These are phyloP conservation scores for Hyaloperonospora brassicae DNA, from an alignment of 352 stramenopile genomes.

Conservation along the genomic window DNA sequence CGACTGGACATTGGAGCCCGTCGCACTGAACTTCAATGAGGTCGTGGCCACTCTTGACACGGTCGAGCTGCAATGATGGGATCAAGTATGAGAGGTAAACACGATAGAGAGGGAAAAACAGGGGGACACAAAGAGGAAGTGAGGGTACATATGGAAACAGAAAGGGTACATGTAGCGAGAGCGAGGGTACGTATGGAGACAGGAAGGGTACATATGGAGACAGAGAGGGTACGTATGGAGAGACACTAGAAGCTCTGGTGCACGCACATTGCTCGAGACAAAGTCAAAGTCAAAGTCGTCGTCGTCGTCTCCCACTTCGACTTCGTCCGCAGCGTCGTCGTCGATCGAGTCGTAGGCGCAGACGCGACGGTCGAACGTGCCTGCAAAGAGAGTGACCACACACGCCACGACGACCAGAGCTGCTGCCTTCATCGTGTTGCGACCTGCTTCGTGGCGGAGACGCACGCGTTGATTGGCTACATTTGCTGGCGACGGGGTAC, in stretches of 20 bases:
- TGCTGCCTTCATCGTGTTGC: constrained; percentile 18
- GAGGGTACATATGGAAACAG: neutral
- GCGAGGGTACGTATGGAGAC: too few relatives aligned
- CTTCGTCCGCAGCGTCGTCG: constrained; percentile 21
- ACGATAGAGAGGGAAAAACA: neutral
- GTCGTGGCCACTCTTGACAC: neutral
- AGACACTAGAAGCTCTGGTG: too few relatives aligned
- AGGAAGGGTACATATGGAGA: too few relatives aligned
- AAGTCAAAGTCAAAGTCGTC: constrained; percentile 30
- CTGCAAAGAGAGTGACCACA: constrained; percentile 2
- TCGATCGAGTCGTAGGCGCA: constrained; percentile 15
- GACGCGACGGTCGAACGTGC: neutral
- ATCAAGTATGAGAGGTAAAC: neutral
- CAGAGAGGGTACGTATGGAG: neutral
- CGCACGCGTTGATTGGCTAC: constrained; percentile 6
- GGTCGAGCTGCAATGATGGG: constrained; percentile 14
- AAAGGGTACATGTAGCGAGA: too few relatives aligned
- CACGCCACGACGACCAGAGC: constrained; percentile 11
- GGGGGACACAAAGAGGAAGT: too few relatives aligned
- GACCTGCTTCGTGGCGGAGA: neutral
- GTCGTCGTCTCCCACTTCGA: constrained; percentile 23
- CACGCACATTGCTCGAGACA: constrained; percentile 23
- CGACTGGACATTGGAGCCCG: constrained; percentile 24
- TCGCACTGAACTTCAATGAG: constrained; percentile 33
- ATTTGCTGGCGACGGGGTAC: too few relatives aligned